A percentile compares a stretch with the other conserved stretches of the same genome.
phyloP scores from a whole-genome alignment of 495 filamentous ascomycete species.

The Beverwykella pulmonaria region DNA sequence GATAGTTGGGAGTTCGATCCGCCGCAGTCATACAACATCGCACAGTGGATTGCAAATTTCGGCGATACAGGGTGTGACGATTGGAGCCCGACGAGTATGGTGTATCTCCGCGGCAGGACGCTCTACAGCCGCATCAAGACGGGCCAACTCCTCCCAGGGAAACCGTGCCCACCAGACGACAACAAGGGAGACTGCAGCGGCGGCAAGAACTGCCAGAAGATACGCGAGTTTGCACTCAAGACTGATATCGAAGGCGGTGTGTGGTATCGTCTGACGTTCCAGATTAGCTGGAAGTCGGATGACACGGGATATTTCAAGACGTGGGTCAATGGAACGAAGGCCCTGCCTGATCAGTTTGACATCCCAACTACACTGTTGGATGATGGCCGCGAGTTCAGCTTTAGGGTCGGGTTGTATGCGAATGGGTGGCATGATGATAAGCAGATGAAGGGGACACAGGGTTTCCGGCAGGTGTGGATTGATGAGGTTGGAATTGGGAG shows the following conservation, averaged over 20 bases:
- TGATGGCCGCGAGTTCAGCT: conserved; percentile 51
- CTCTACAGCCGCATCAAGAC: conserved; percentile 54
- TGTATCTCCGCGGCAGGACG: conserved; percentile 54
- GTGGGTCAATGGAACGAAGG: conserved; percentile 56
- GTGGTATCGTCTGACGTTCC: conserved; percentile 57
- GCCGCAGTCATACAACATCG: conserved; percentile 56
- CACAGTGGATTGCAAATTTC: conserved; percentile 62
- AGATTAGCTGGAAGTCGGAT: conserved; percentile 55
- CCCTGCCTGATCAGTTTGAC: conserved; percentile 47
- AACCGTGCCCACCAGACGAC: conserved; percentile 41
- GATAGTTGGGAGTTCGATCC: conserved; percentile 54
- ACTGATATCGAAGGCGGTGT: conserved; percentile 46
- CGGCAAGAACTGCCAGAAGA: not conserved
- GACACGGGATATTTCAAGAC: conserved; percentile 54
- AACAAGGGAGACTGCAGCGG: conserved; percentile 39
- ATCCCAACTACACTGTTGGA: conserved; percentile 54
- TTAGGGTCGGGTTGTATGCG: conserved; percentile 59
- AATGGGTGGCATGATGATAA: conserved; percentile 59
- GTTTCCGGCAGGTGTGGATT: conserved; percentile 56
- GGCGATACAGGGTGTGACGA: conserved; percentile 53
- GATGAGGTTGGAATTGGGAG: conserved; percentile 57
- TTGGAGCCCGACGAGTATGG: conserved; percentile 59
- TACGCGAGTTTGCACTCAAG: not conserved
- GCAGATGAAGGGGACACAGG: conserved; percentile 51
- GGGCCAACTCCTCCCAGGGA: conserved; percentile 51